A percentile compares a stretch with the other conserved stretches of the same genome.
phyloP scores from a whole-genome alignment of 208 protist genomes.

The Leptomonas pyrrhocoris region DNA sequence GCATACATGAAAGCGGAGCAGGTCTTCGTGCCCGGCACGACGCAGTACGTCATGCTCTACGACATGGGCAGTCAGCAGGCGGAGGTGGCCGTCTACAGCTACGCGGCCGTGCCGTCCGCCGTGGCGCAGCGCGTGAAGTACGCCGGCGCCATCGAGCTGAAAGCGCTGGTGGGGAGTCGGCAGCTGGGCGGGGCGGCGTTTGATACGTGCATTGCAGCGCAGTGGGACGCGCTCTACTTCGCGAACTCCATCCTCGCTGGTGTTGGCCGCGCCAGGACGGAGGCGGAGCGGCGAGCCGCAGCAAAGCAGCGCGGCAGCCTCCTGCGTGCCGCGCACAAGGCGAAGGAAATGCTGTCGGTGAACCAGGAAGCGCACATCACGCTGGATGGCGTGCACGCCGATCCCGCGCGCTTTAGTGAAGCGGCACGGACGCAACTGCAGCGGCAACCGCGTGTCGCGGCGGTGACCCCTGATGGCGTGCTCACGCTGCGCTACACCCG shows the following conservation, averaged over 20 bases:
- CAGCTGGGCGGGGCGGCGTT: conserved; percentile 87
- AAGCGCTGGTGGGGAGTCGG: conserved; percentile 56
- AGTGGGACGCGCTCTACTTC: conserved; percentile 73
- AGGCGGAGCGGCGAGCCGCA: conserved; percentile 12
- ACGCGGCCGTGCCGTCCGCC: conserved; percentile 26
- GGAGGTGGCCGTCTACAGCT: conserved; percentile 78
- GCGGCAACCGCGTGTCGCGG: conserved; percentile 14
- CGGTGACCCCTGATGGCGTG: conserved; percentile 17
- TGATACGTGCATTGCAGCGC: conserved; percentile 85
- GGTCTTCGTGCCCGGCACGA: conserved; percentile 31
- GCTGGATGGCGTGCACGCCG: conserved; percentile 72
- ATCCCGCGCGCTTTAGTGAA: conserved; percentile 7
- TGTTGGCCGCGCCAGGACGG: conserved; percentile 17
- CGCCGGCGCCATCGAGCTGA: conserved; percentile 7
- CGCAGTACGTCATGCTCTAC: conserved; percentile 76
- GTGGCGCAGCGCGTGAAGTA: conserved; percentile 5
- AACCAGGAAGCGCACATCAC: conserved; percentile 83
- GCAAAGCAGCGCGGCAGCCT: conserved; percentile 67
- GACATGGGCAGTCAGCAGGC: conserved; percentile 83
- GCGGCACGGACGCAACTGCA: conserved; percentile 27
- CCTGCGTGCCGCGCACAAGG: conserved; percentile 74
- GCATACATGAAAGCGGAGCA: conserved; percentile 55
- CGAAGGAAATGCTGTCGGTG: conserved; percentile 89
- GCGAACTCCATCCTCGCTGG: conserved; percentile 28
- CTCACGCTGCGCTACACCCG: conserved; percentile 61